Base-by-base conservation (phyloP, 2,329 filamentous ascomycete genomes). In the Fusarium protoensiforme region DNA sequence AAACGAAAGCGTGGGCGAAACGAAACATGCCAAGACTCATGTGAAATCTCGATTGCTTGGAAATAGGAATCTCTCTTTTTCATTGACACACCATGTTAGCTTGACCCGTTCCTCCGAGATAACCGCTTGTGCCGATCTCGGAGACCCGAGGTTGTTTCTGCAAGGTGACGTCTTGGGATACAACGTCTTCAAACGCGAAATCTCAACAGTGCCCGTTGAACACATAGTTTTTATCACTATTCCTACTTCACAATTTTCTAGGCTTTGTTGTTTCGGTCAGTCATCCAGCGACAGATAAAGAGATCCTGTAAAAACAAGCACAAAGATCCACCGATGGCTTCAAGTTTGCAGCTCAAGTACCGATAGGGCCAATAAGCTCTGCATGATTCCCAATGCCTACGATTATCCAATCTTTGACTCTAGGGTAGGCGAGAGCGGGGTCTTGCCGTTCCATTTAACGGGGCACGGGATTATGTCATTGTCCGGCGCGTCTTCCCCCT, bases 391-490 rank as follows among this genome's bases (percentile, higher is more conserved):
- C 33, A 56, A 56, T 56, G 22, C 33, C 16, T 10, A 24, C 33
- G 4, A 13, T 38, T 14, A 11, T 48, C 11, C 14, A 14, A 18
- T 8, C 9, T 10, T 2, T 5, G 16, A 9, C 46, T 72, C 14
- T 14, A 72, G 69, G 69, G 69, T 72, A 69, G 33, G 14, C 22
- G 2, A 16, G 7, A 33, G n/a, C n/a, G n/a, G 20, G 53, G 10
- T 38, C 53, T 9, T n/a, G 20, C 53, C 53, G 53, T 29, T n/a
- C 43, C 16, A 27, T 27, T n/a, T 36, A 56, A 22, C 51, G 29
- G 51, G n/a, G n/a, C 51, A 16, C 29, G 35, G 20, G 68, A 76
- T 77, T 77, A 77, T 76, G 75, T 77, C 75, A 77, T 77, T 73
- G 61, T 38, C 31, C 18, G 56, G 61, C 75, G 74, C 75, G 75